These are phyloP conservation scores for Clavispora vitiphila DNA, from an alignment of 805 yeast species.

Conservation along the genomic window DNA sequence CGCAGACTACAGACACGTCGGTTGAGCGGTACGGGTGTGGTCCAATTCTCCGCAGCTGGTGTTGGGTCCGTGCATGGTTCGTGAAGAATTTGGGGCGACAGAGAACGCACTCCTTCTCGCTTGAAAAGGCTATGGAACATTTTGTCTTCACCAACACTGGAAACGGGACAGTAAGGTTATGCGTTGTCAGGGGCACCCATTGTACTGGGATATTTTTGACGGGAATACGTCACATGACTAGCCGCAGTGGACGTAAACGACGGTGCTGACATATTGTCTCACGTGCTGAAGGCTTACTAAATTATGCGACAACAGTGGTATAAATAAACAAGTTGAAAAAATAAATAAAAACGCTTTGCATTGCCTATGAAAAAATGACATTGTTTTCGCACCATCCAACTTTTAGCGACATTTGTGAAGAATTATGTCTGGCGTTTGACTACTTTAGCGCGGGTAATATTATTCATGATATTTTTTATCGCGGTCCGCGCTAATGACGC, in stretches of 20 bases:
- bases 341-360: not conserved
- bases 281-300: not conserved
- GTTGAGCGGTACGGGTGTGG: not conserved
- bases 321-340: not conserved
- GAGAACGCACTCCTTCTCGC: no score
- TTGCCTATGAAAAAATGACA: not conserved
- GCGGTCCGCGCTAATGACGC: not conserved
- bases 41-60: not conserved
- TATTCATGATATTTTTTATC: not conserved
- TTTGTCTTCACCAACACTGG: not conserved
- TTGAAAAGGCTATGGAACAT: no score
- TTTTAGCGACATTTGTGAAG: not conserved
- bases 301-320: not conserved
- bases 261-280: not conserved
- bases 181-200: not conserved
- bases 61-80: not conserved
- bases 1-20: constrained; percentile 1
- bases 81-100: not conserved
- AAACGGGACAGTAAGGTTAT: not conserved
- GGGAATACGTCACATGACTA: not conserved
- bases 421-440: not conserved
- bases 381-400: not conserved
- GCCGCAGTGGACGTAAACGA: not conserved
- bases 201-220: not conserved
- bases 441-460: not conserved